Evolutionary conservation across 2,329 filamentous ascomycete species (phyloP), one percentile per base, ranked within the genome.

Genomic region (Fusarium nanum): DNA sequence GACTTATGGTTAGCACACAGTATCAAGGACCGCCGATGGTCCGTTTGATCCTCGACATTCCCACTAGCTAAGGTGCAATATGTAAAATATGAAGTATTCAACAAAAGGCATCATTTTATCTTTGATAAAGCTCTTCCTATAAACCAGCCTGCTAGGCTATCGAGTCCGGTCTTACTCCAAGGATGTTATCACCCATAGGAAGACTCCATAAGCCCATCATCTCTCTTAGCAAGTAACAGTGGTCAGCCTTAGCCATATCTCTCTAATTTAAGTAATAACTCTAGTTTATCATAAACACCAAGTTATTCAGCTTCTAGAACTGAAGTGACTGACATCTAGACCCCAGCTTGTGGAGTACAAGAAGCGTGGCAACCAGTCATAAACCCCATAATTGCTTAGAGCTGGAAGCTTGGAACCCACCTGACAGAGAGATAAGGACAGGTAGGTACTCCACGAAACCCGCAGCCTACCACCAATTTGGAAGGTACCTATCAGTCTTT

Each of bases 391-490:
- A 58, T 70, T 64, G 20, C 42, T 64, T 45, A 46, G 34, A 56
- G 56, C 40, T 49, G 34, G 18, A 52, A 37, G 48, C 48, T 49
- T 32, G 23, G 28, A 49, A 49, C 10, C 46, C 45, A 48, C 46
- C 20, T 52, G 34, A 27, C 32, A 27, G 20, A 27, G 32, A 49
- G 64, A 54, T 66, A 59, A 66, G 65, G 63, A 56, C 64, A 68
- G 59, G 58, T 64, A 40, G 54, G 23, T 64, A 54, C 65, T 70
- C 60, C 56, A 23, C 25, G 40, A 48, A 40, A 30, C 53, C 70
- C 67, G 63, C 66, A 53, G 61, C 49, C 71, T 74, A 73, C 71
- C 64, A 75, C 71, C 58, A 64, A 75, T 67, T 20, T 67, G 71
- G 73, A 73, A 75, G 73, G 73, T 74, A 71, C 49, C 64, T 67